phyloP scores from a whole-genome alignment of 1,139 yeast genomes.

The Saccharomycopsis phalli region DNA sequence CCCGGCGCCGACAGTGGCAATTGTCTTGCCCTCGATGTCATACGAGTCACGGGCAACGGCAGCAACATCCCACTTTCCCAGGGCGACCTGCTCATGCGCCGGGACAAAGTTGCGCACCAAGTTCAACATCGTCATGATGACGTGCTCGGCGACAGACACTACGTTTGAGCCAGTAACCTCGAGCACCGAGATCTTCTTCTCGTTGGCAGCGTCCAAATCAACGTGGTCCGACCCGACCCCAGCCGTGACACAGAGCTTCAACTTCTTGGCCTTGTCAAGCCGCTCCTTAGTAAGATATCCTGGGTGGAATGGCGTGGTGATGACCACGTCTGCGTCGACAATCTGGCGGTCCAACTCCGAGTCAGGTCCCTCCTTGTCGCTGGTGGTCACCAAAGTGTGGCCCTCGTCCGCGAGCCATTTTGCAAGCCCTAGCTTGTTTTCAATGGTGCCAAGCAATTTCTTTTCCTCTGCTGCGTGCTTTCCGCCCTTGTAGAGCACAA shows the following conservation, averaged over 20 bases:
- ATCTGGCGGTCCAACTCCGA: conserved; percentile 56
- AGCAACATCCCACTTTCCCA: conserved; percentile 70
- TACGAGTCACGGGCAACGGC: conserved; percentile 65
- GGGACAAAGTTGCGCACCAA: conserved; percentile 74
- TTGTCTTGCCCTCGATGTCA: conserved; percentile 67
- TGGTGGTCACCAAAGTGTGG: conserved; percentile 57
- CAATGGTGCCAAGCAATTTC: conserved; percentile 59
- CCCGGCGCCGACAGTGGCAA: conserved; percentile 78
- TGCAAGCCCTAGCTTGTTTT: conserved; percentile 68
- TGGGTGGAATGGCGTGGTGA: conserved; percentile 81
- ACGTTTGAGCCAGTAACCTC: conserved; percentile 84
- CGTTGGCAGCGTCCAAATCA: conserved; percentile 66
- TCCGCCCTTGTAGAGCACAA: conserved; percentile 49
- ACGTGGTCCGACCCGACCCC: conserved; percentile 84
- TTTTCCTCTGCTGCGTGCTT: conserved; percentile 53
- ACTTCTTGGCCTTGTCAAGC: conserved; percentile 60
- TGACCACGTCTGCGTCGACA: conserved; percentile 64
- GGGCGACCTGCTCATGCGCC: conserved; percentile 58
- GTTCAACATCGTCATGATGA: conserved; percentile 61
- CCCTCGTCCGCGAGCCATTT: conserved; percentile 58
- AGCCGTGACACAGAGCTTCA: conserved; percentile 67
- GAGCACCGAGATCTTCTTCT: conserved; percentile 51
- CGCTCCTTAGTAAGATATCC: conserved; percentile 65
- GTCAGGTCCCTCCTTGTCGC: conserved; percentile 58
- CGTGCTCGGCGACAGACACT: conserved; percentile 76